These are phyloP conservation scores for Arabidopsis arenosa DNA, from an alignment of 345 rosid genomes.

Conservation along the genomic window DNA sequence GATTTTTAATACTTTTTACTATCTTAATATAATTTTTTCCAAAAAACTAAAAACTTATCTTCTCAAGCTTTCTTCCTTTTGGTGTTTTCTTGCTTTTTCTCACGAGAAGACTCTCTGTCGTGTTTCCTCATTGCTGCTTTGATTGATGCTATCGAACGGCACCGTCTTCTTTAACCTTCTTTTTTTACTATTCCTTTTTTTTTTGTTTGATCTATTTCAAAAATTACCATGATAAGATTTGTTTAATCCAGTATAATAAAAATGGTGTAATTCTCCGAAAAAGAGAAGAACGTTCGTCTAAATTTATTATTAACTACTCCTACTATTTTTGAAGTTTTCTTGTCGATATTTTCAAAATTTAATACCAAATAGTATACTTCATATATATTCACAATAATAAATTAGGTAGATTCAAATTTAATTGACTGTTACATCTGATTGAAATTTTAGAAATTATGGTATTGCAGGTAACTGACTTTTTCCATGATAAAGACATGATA, in stretches of 20 bases:
- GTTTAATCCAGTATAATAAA: slow-evolving; percentile 5
- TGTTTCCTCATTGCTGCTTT: slow-evolving; percentile 31
- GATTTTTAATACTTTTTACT: not conserved
- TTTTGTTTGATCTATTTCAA: not conserved
- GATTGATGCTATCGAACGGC: slow-evolving; percentile 18
- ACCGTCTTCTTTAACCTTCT: not conserved
- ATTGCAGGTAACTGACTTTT: slow-evolving; percentile 42
- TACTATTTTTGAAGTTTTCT: not conserved
- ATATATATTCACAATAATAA: not conserved
- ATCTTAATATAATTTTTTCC: not conserved
- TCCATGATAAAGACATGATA: slow-evolving; percentile 40
- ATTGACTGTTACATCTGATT: slow-evolving; percentile 16
- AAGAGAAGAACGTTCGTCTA: not conserved
- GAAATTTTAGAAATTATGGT: slow-evolving; percentile 17
- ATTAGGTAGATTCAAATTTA: not conserved
- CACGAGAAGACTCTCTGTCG: slow-evolving; percentile 34
- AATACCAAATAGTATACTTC: not conserved
- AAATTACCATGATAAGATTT: not conserved
- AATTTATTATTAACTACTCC: not conserved
- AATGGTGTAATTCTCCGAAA: not conserved
- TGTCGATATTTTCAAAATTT: no score
- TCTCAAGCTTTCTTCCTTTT: slow-evolving; percentile 28
- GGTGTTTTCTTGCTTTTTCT: slow-evolving; percentile 28
- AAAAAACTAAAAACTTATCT: not conserved
- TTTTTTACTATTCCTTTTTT: not conserved